Base-by-base conservation (phyloP, 352 stramenopile species). In the Globisporangium yorkense region DNA sequence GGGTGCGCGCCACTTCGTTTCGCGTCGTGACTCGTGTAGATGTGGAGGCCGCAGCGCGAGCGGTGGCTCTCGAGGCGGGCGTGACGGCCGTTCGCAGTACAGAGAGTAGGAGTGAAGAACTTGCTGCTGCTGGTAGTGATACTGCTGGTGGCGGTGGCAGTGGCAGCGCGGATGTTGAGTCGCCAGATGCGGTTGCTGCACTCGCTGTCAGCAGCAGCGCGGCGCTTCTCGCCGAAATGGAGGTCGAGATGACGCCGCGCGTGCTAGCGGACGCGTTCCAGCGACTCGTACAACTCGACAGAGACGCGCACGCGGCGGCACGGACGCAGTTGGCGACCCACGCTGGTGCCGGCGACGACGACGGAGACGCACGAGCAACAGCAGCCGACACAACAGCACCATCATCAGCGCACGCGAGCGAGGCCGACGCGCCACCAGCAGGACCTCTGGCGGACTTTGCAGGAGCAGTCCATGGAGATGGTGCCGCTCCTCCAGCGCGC, bases 261-360 rank as follows among this genome's bases (percentile, higher is more conserved):
- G 44, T 67, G 18, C 40, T 89, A 52, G 80, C 80, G 9, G 39
- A 68, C 20, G 75, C 71, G 16, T 82, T 89, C 56, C 80, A 88
- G 59, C 59, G 65, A 24, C 65, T 88, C 18, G 63, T 88, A 16
- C 35, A 31, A 18, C 56, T 65, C 2, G 77, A 89, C 47, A 12
- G 80, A 76, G 50, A 65, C 4, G 44, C 37, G 0, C 40, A 61
- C 35, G n/a, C 59, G 12, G n/a, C 57, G 8, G 12, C 21, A 4
- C 20, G 5, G 37, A 18, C 1, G 37, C 12, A 43, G 37, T 4
- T 37, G 27, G 48, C 52, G 15, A 27, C 46, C 1, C 33, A 9
- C 21, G 6, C 20, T 29, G 2, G 55, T 33, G 31, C 18, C 0
- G 33, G 49, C 18, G 18, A 35, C 5, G 18, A 33, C 18, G 8